phyloP scores from a whole-genome alignment of 2,329 filamentous ascomycete genomes.

The Aureobasidium subglaciale region DNA sequence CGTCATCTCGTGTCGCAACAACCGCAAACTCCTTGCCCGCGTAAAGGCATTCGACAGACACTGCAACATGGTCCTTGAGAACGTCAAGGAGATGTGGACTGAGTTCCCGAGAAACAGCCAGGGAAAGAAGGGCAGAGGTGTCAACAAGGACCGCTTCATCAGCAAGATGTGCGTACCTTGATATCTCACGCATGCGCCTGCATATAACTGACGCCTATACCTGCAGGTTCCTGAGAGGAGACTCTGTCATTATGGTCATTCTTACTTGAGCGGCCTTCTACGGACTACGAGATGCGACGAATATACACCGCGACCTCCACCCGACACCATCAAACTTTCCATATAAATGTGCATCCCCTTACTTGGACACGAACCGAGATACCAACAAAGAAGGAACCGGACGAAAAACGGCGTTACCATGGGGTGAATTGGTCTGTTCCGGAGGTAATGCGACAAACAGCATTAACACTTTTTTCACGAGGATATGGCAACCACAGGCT shows the following conservation, averaged over 20 bases:
- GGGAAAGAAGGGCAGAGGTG: conserved; percentile 80
- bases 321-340: neutral
- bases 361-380: neutral
- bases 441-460: neutral
- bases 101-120: conserved; percentile 77
- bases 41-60: conserved; percentile 98
- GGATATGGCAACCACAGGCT: neutral
- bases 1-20: conserved; percentile 94
- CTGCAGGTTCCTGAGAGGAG: conserved; percentile 61
- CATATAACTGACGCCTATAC: neutral
- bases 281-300: neutral
- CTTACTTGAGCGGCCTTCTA: conserved; percentile 53
- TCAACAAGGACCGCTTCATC: conserved; percentile 98
- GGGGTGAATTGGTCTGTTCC: neutral
- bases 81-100: conserved; percentile 99
- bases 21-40: conserved; percentile 91
- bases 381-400: neutral
- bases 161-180: conserved; percentile 77
- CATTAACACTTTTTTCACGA: neutral
- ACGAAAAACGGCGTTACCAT: neutral
- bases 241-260: conserved; percentile 77
- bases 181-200: neutral
- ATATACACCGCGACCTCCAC: neutral
- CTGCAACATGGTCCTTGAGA: conserved; percentile 98
- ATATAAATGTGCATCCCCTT: neutral